A percentile compares a stretch with the other conserved stretches of the same genome.
These are phyloP conservation scores for Nitzschia sp. DNA, from an alignment of 108 stramenopile genomes.

Conservation along the genomic window DNA sequence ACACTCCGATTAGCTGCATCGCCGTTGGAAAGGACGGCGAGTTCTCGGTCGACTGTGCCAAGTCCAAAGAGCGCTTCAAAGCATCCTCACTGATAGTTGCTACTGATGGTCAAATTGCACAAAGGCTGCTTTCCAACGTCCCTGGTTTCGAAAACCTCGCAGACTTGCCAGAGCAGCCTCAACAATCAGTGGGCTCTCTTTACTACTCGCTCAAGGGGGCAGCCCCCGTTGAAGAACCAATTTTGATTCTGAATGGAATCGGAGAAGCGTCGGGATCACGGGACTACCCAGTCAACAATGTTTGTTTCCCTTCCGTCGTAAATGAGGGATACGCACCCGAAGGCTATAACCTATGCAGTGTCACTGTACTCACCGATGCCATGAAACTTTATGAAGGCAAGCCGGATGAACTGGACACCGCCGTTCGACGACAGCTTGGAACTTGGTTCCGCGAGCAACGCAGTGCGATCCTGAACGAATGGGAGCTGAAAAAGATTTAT, in stretches of 20 bases:
- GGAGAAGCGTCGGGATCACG: conserved; percentile 30
- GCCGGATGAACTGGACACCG: conserved; percentile 53
- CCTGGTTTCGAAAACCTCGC: conserved; percentile 41
- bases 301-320: conserved; percentile 86
- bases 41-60: conserved; percentile 5
- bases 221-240: conserved; percentile 76
- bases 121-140: conserved; percentile 48
- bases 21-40: conserved; percentile 10
- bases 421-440: conserved; percentile 60
- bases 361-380: conserved; percentile 62
- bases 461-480: conserved; percentile 48
- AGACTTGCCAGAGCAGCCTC: conserved; percentile 47
- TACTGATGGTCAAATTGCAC: conserved; percentile 64
- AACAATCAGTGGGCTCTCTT: conserved; percentile 73
- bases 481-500: conserved; percentile 68
- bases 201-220: conserved; percentile 73
- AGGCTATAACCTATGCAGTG: conserved; percentile 71
- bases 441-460: conserved; percentile 67
- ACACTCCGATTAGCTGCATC: conserved; percentile 27
- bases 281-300: conserved; percentile 73
- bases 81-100: conserved; percentile 76
- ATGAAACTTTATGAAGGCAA: conserved; percentile 52
- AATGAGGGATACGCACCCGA: conserved; percentile 67
- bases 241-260: conserved; percentile 76
- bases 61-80: conserved; percentile 9